Evolutionary conservation across 306 rosid species (phyloP).

Genomic region (Vigna reflexopilosa): DNA sequence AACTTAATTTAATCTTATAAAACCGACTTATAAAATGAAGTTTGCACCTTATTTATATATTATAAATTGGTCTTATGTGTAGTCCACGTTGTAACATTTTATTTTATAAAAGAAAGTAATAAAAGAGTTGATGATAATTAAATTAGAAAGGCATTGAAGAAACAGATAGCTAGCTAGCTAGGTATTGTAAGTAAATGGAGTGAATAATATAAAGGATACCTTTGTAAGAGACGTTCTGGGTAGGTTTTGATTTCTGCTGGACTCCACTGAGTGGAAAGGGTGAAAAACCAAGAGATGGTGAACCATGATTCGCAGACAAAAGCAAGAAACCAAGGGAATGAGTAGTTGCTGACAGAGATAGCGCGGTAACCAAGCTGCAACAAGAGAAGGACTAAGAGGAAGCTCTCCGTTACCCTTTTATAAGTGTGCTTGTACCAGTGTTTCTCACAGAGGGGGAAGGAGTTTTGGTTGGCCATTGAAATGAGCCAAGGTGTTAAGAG

Average conservation of each 20-base stretch:
- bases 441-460: constrained; percentile 52
- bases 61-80: too few relatives aligned
- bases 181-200: not conserved
- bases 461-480: constrained; percentile 40
- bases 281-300: constrained; percentile 53
- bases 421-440: constrained; percentile 5
- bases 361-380: constrained; percentile 54
- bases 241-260: constrained; percentile 55
- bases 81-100: too few relatives aligned
- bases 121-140: not conserved
- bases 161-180: too few relatives aligned
- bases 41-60: too few relatives aligned
- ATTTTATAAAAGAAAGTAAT: too few relatives aligned
- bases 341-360: constrained; percentile 39
- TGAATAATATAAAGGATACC: constrained; percentile 34
- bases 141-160: not conserved
- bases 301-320: constrained; percentile 64
- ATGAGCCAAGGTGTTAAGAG: not conserved
- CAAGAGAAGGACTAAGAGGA: constrained; percentile 49
- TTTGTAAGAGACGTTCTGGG: constrained; percentile 57
- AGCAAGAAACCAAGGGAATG: constrained; percentile 62
- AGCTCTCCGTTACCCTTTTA: constrained; percentile 40
- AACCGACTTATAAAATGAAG: too few relatives aligned
- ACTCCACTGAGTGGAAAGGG: constrained; percentile 50
- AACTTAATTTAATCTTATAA: too few relatives aligned